Evolutionary conservation across 2,329 filamentous ascomycete genomes (phyloP), one percentile per base, ranked within the genome.

Genomic region (Aspergillus ochraceoroseus): DNA sequence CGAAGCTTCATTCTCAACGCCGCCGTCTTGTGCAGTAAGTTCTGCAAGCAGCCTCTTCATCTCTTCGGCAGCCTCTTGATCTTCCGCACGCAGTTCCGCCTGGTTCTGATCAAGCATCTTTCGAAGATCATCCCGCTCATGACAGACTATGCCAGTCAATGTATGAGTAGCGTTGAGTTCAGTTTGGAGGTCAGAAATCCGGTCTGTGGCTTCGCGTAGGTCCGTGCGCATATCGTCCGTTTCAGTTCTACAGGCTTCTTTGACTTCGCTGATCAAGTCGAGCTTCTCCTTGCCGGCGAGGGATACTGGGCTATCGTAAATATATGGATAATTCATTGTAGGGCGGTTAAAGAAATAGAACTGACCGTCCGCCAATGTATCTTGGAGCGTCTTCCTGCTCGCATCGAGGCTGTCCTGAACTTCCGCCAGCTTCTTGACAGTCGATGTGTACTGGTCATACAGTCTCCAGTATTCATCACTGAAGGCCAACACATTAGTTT

Each of bases 381-480:
- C 62, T 8, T 54, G 54, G n/a, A 68, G 56, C 18, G 62, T 55
- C 39, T 57, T 61, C 38, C 64, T 61, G 25, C 56, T 55, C 19
- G 48, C 54, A 36, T 66, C 61, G 12, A 66, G 46, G 7, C 53
- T 53, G 30, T 62, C 59, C 41, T 68, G 64, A 13, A 59, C 50
- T 27, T 66, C 64, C 13, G 63, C 61, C 39, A 68, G 58, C 42
- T 62, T 66, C 38, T 59, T 57, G 15, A 64, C 59, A 20, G 59
- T 44, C 4, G 52, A 49, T 3, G 63, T 59, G 41, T 64, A 67
- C 30, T 62, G 61, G 9, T 66, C 62, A 41, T 65, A 67, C 31
- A 68, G 32, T 44, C 65, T 67, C 59, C 62, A 65, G 41, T 66
- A 65, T 18, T 65, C 61, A 30, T 66, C 63, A 41, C 63, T 65